Evolutionary conservation across 345 rosid species (phyloP).

Genomic region (Firmiana major): DNA sequence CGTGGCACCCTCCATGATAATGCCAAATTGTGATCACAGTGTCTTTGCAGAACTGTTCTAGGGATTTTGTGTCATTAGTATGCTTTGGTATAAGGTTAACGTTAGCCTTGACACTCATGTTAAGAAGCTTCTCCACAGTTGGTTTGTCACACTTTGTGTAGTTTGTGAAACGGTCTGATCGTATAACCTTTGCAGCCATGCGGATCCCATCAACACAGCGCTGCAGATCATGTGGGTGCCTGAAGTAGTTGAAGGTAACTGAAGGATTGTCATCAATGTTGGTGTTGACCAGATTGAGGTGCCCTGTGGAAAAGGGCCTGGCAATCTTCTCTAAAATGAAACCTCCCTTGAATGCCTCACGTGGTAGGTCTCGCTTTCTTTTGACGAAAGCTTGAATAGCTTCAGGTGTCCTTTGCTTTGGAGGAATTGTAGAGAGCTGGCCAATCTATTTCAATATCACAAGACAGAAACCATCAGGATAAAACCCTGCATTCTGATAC

Average conservation of each 20-base stretch:
- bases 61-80: constrained; percentile 69
- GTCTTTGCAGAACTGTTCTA: constrained; percentile 94
- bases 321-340: constrained; percentile 90
- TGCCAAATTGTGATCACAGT: constrained; percentile 97
- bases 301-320: constrained; percentile 62
- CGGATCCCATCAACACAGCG: constrained; percentile 77
- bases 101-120: constrained; percentile 65
- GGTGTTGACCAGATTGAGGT: constrained; percentile 59
- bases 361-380: constrained; percentile 56
- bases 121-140: constrained; percentile 59
- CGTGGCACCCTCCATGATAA: constrained; percentile 91
- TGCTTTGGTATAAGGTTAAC: constrained; percentile 77
- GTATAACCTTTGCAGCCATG: constrained; percentile 52
- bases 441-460: constrained; percentile 45
- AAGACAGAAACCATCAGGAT: neutral
- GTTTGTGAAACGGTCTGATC: constrained; percentile 58
- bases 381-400: constrained; percentile 49
- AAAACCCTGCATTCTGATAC: neutral
- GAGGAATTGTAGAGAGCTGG: constrained; percentile 69
- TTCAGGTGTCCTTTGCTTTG: constrained; percentile 63
- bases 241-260: constrained; percentile 89
- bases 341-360: constrained; percentile 85
- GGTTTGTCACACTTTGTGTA: constrained; percentile 47
- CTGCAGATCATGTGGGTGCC: constrained; percentile 60
- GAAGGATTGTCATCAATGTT: constrained; percentile 78